Conservation (phyloP, 352 stramenopile species). For the Globisporangium iwayamae region DNA sequence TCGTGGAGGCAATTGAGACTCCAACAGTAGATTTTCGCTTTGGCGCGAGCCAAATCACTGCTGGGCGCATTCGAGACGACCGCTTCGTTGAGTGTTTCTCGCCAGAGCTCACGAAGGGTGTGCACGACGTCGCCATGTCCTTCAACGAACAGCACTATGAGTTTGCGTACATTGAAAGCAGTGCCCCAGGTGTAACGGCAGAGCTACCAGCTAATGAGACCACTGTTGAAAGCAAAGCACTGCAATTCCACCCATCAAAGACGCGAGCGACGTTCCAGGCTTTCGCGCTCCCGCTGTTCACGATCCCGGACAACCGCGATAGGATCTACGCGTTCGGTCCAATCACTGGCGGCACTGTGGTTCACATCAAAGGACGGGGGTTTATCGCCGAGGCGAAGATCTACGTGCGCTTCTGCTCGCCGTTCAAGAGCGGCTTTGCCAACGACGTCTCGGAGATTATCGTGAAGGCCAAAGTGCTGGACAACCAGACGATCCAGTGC, state of each 20-base stretch:
- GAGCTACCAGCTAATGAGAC: neutral
- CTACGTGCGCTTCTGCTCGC: conserved; percentile 58
- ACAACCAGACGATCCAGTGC: conserved; percentile 51
- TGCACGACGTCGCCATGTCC: conserved; percentile 46
- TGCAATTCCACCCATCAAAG: neutral
- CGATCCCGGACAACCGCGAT: conserved; percentile 35
- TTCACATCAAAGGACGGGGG: conserved; percentile 50
- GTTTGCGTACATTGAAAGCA: conserved; percentile 14
- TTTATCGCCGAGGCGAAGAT: conserved; percentile 63
- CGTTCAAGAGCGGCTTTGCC: conserved; percentile 30
- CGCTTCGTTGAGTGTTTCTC: conserved; percentile 66
- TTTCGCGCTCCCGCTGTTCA: conserved; percentile 56
- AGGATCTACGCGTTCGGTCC: conserved; percentile 50
- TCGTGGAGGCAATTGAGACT: conserved; percentile 48
- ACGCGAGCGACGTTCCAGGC: conserved; percentile 38
- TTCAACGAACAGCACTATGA: conserved; percentile 75
- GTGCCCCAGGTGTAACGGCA: neutral
- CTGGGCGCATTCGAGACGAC: conserved; percentile 31
- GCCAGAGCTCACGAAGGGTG: conserved; percentile 37
- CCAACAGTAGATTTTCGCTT: conserved; percentile 65
- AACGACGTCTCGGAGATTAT: conserved; percentile 33
- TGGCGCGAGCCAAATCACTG: conserved; percentile 27
- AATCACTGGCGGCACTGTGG: conserved; percentile 38
- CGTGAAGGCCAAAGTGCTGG: conserved; percentile 47
- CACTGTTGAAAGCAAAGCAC: neutral